Evolutionary conservation across 139 green algal species (phyloP).

Genomic region (Picochlorum costavermella): DNA sequence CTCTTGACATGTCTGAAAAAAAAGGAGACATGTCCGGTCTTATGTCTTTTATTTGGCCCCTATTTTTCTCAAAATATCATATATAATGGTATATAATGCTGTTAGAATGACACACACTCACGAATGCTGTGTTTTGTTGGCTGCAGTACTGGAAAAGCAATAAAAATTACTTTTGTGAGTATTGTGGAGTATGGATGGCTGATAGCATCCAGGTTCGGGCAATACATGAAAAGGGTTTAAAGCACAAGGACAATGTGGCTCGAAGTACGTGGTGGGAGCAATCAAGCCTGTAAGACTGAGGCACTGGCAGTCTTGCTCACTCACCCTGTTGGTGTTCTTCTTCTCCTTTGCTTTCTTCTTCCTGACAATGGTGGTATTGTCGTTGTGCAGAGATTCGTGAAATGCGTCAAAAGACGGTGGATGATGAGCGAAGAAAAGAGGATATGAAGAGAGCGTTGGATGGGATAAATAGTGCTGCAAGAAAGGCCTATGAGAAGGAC

Average conservation of each 20-base stretch:
- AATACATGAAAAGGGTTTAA: constrained; percentile 40
- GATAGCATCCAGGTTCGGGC: constrained; percentile 30
- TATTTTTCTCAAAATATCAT: no score
- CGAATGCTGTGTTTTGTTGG: not conserved
- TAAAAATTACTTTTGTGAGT: constrained; percentile 40
- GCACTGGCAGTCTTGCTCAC: not conserved
- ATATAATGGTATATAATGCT: no score
- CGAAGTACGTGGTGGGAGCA: constrained; percentile 24
- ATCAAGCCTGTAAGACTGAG: not conserved
- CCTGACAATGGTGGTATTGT: constrained; percentile 1
- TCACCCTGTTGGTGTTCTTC: not conserved
- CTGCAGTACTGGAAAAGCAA: constrained; percentile 22
- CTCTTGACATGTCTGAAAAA: no score
- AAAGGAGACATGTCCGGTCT: no score
- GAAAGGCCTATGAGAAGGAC: constrained; percentile 16
- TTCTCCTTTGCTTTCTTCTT: not conserved
- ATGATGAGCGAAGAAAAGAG: constrained; percentile 22
- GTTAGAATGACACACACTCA: not conserved
- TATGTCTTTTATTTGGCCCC: no score
- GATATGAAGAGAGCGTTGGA: constrained; percentile 17
- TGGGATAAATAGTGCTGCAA: constrained; percentile 30
- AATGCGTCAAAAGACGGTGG: constrained; percentile 33
- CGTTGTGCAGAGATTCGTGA: constrained; percentile 30
- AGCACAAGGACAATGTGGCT: constrained; percentile 44
- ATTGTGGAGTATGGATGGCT: constrained; percentile 51